phyloP scores from a whole-genome alignment of 345 rosid genomes.

The Salix exigua region DNA sequence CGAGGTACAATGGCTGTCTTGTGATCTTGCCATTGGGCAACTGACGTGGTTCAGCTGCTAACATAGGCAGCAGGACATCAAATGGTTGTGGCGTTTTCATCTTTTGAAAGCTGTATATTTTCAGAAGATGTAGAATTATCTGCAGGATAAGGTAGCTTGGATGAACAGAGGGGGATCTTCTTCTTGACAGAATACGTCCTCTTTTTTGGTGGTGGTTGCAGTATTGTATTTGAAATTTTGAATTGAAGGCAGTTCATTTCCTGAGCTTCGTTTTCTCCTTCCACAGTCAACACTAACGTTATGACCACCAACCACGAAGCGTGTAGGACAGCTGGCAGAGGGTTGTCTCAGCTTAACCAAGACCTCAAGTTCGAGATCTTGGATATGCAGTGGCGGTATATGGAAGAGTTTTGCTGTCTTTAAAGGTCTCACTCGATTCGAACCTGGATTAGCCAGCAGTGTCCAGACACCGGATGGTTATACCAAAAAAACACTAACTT shows the following conservation, averaged over 20 bases:
- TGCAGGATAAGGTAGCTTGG: constrained; percentile 11
- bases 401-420: too few species aligned
- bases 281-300: constrained; percentile 24
- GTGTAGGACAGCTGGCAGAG: too few species aligned
- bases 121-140: not conserved
- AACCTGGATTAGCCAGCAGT: too few species aligned
- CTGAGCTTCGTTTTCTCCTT: constrained; percentile 93
- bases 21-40: not conserved
- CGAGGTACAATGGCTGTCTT: not conserved
- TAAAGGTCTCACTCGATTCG: too few species aligned
- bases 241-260: constrained; percentile 28
- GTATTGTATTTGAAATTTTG: not conserved
- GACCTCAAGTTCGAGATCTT: too few species aligned
- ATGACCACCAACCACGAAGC: too few species aligned
- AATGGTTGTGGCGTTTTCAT: constrained; percentile 4
- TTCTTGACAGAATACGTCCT: not conserved
- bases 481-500: too few species aligned
- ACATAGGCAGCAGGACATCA: constrained; percentile 1
- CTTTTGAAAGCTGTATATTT: constrained; percentile 25
- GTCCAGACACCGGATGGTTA: too few species aligned
- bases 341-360: too few species aligned
- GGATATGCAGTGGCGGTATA: too few species aligned
- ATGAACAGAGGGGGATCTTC: not conserved
- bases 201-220: not conserved
- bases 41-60: constrained; percentile 5